Evolutionary conservation across 1,284 basidiomycete species (phyloP), one percentile per base, ranked within the genome.

Genomic region (Lentinula novae-zelandiae): DNA sequence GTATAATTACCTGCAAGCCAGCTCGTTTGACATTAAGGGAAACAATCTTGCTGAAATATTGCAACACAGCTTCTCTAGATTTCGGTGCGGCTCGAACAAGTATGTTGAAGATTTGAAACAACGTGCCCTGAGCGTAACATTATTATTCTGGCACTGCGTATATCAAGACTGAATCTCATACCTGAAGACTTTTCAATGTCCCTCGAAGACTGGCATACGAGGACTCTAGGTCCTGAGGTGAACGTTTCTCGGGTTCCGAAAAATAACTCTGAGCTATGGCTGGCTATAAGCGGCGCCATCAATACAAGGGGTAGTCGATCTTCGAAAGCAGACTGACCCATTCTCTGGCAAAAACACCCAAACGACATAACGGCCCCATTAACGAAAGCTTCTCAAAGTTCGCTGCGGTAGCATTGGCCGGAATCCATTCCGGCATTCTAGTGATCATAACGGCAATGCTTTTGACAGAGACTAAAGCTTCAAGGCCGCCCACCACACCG

Each of bases 31-130:
- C 78, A 70, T 99, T 99, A 63, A 96, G 73, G 8, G 64, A 44
- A n/a, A 95, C 77, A 6, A 88, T 85, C 9, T 82, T 80, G 1
- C 91, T 85, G 68, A 98, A 94, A 72, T 90, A 96, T 58, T 85
- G 79, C n/a, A 99, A 74, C 5, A 96, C 90, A 5, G 83, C 86
- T 72, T 98, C 95, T 53, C 95, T 83, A 0, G 93, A 81, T 63
- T 85, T 83, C 0, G 94, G 77, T 0, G 91, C 90, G 0, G 93
- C 86, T 34, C 96, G 86, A 15, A 99, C 90, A 22, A 99, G 79
- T 1, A 88, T 78, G 69, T 98, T 95, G 74, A 96, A 93, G 57
- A 97, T 85, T 71, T 89, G 85, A 76, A 97, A 99, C 52, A 98
- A 78, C 4, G 90, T 86, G 0, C 83, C 81, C 84, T 95, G 62